Base-by-base conservation (phyloP, 306 rosid genomes). In the Adenanthera pavonina region DNA sequence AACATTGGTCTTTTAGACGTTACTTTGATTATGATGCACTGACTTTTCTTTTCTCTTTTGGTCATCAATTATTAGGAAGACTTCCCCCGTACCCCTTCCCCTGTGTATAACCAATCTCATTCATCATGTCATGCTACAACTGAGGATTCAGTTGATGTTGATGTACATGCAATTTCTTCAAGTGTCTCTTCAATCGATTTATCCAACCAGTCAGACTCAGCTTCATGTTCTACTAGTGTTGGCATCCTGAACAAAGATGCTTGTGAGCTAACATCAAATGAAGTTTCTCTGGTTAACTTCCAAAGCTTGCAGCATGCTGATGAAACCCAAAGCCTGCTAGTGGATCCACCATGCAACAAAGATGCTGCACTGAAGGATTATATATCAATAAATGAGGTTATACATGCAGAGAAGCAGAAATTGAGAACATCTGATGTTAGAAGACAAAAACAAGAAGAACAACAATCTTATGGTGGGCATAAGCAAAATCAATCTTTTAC, bases 61-160 rank as follows among this genome's bases (percentile, higher is more conserved):
- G 34, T 80, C 73, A 46, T 80, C 82, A 30, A 76, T 57, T 78
- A 78, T 64, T 73, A 89, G 95, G 89, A 89, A 76, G 95, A 89
- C 84, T 91, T 87, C 71, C 91, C 92, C 54, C 90, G 90, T n/a
- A 87, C 91, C 7, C 91, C 91, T 46, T 91, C 92, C 82, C 89
- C 92, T 73, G 83, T 89, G 47, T 89, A 84, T 80, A 89, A 76
- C 85, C 90, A 84, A 33, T 80, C 92, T 78, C 83, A 77, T 80
- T 76, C 88, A 61, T 78, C 82, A 48, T 80, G 86, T 77, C 82
- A 73, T 53, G 84, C 89, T 67, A 79, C 88, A 79, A 71, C 83
- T 40, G 91, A 88, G 56, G 90, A 81, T 75, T 77, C 69, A 59
- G 30, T 76, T 76, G 91, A 87, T 76, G 70, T 53, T 57, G 91